phyloP scores from a whole-genome alignment of 495 filamentous ascomycete genomes.

The Trichoderma asperelloides region DNA sequence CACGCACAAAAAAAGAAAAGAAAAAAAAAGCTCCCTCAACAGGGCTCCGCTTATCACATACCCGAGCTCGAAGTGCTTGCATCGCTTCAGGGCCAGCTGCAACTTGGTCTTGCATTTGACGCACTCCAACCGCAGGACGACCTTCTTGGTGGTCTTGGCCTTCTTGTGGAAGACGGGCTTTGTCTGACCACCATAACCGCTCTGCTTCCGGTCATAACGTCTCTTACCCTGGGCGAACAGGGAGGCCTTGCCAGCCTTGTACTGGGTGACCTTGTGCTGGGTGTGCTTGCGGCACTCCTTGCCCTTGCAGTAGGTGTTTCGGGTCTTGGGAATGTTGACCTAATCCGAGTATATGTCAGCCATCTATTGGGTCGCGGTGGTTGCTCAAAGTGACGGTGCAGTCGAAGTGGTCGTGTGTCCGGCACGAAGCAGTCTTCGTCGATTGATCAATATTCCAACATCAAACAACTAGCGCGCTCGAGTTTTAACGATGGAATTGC shows the following conservation, averaged over 20 bases:
- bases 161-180: slow-evolving; percentile 99
- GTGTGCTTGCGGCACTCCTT: slow-evolving; percentile 91
- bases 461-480: neutral
- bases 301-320: slow-evolving; percentile 73
- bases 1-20: slow-evolving; percentile 1
- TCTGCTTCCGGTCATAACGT: slow-evolving; percentile 99
- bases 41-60: slow-evolving; percentile 46
- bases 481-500: neutral
- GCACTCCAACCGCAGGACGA: slow-evolving; percentile 96
- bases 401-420: neutral
- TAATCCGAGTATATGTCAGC: slow-evolving; percentile 5
- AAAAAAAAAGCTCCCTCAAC: too few relatives aligned
- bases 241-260: slow-evolving; percentile 92
- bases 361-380: neutral
- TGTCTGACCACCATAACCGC: slow-evolving; percentile 99
- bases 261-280: slow-evolving; percentile 92
- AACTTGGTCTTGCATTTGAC: slow-evolving; percentile 96
- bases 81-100: slow-evolving; percentile 93
- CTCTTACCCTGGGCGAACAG: slow-evolving; percentile 97
- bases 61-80: slow-evolving; percentile 99
- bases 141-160: slow-evolving; percentile 99
- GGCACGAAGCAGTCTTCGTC: slow-evolving; percentile 4
- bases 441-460: neutral
- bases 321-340: slow-evolving; percentile 20
- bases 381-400: neutral